These are phyloP conservation scores for Salix suchowensis DNA, from an alignment of 345 rosid species.

Conservation along the genomic window DNA sequence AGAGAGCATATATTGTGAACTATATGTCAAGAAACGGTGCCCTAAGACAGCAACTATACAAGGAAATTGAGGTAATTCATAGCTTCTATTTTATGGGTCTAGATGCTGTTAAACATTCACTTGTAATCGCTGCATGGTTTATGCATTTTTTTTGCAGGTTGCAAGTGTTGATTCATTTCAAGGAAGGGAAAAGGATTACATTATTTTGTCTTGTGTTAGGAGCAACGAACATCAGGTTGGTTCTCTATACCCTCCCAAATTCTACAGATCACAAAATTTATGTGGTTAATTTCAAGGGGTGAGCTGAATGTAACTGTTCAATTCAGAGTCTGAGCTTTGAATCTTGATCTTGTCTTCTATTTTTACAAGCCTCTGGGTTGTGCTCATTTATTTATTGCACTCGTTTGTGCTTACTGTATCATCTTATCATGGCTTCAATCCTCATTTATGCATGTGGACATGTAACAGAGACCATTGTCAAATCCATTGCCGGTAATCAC, in stretches of 20 bases:
- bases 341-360: not conserved
- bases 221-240: conserved; percentile 99
- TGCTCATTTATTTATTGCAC: not conserved
- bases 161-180: conserved; percentile 99
- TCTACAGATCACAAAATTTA: not conserved
- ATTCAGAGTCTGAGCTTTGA: not conserved
- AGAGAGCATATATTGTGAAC: conserved; percentile 94
- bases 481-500: not conserved
- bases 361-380: not conserved
- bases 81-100: not conserved
- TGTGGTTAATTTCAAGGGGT: not conserved
- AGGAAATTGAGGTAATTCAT: conserved; percentile 86
- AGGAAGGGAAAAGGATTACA: conserved; percentile 99
- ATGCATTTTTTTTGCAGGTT: conserved; percentile 39
- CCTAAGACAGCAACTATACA: conserved; percentile 95
- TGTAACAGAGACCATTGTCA: not conserved
- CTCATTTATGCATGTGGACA: not conserved
- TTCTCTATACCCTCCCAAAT: not conserved
- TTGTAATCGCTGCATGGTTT: conserved; percentile 4
- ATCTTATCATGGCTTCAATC: not conserved
- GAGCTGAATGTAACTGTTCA: not conserved
- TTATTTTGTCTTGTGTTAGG: conserved; percentile 96
- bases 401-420: not conserved
- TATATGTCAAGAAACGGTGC: conserved; percentile 99
- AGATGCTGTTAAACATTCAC: conserved; percentile 1